phyloP scores from a whole-genome alignment of 2,329 filamentous ascomycete species.

The Monosporascus sp. region DNA sequence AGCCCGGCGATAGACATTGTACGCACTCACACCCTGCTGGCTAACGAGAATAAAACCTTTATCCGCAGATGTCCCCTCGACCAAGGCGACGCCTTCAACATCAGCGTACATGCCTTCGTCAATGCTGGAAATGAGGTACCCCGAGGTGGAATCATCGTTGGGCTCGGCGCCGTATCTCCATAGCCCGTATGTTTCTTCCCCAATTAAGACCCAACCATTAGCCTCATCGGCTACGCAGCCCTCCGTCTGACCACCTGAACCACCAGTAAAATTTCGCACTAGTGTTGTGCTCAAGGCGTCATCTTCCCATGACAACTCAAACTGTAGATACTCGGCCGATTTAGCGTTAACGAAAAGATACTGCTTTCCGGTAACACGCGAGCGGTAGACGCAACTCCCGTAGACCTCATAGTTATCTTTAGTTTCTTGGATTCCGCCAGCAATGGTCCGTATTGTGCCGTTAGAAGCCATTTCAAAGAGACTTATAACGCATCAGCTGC shows the following conservation, averaged over 20 bases:
- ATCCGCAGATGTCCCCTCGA: conserved; percentile 36
- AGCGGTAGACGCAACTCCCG: conserved; percentile 47
- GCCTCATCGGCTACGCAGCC: conserved; percentile 48
- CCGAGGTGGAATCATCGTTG: conserved; percentile 27
- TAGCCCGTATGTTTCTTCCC: conserved; percentile 45
- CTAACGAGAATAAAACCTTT: conserved; percentile 47
- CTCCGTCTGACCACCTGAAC: conserved; percentile 47
- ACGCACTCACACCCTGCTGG: conserved; percentile 47
- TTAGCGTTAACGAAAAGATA: conserved; percentile 53
- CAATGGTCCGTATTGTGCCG: conserved; percentile 36
- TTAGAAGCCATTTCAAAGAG: conserved; percentile 43
- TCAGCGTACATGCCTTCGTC: conserved; percentile 46
- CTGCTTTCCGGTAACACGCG: conserved; percentile 39
- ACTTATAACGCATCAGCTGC: conserved; percentile 19
- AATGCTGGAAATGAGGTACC: conserved; percentile 33
- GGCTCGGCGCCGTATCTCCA: conserved; percentile 50
- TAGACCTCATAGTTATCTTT: conserved; percentile 42
- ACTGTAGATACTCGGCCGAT: conserved; percentile 47
- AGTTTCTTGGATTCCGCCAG: conserved; percentile 41
- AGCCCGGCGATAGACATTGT: conserved; percentile 43
- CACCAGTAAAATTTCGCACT: conserved; percentile 45
- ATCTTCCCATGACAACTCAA: conserved; percentile 37
- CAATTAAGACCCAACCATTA: conserved; percentile 44
- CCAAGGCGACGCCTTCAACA: conserved; percentile 47
- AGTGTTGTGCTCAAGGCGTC: conserved; percentile 39